A percentile compares a stretch with the other conserved stretches of the same genome.
These are phyloP conservation scores for Aspergillus heteromorphus DNA, from an alignment of 495 filamentous ascomycete species.

Conservation along the genomic window DNA sequence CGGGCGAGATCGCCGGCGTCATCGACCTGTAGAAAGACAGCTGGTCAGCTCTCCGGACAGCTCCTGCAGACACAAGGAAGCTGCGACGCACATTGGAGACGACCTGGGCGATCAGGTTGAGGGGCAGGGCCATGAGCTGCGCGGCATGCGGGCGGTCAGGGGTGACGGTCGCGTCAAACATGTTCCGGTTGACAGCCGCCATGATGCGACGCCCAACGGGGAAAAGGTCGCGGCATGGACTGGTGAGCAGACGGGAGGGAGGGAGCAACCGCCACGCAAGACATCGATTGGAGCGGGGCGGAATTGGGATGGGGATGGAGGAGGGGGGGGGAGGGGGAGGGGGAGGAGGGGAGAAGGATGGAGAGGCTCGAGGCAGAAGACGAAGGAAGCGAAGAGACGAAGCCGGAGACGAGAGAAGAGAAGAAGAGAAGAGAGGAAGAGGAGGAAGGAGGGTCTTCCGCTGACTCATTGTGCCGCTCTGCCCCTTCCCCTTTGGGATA, in stretches of 20 bases:
- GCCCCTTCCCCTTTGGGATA: too few relatives aligned
- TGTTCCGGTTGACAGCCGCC: constrained; percentile 43
- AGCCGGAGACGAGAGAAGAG: too few relatives aligned
- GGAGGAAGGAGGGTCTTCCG: too few relatives aligned
- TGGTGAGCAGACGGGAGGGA: background rate
- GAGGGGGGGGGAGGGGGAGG: background rate
- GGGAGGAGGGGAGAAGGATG: background rate
- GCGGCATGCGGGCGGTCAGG: constrained; percentile 28
- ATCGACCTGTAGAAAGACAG: constrained; percentile 32
- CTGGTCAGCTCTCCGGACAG: constrained; percentile 24
- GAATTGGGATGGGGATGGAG: background rate
- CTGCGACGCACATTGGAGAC: constrained; percentile 41
- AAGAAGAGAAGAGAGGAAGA: too few relatives aligned
- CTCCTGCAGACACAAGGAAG: background rate
- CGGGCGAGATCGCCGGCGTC: constrained; percentile 53
- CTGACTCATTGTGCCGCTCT: too few relatives aligned
- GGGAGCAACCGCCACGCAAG: background rate
- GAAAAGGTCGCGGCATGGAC: constrained; percentile 28
- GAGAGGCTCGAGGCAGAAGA: too few relatives aligned
- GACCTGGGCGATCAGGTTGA: constrained; percentile 55
- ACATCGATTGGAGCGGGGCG: constrained; percentile 11
- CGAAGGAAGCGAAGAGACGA: too few relatives aligned
- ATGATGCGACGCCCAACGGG: constrained; percentile 35
- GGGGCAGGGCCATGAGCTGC: constrained; percentile 44
- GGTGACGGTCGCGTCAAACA: constrained; percentile 40